Conservation (phyloP, 805 yeast species). For the Candida nonsorbophila region DNA sequence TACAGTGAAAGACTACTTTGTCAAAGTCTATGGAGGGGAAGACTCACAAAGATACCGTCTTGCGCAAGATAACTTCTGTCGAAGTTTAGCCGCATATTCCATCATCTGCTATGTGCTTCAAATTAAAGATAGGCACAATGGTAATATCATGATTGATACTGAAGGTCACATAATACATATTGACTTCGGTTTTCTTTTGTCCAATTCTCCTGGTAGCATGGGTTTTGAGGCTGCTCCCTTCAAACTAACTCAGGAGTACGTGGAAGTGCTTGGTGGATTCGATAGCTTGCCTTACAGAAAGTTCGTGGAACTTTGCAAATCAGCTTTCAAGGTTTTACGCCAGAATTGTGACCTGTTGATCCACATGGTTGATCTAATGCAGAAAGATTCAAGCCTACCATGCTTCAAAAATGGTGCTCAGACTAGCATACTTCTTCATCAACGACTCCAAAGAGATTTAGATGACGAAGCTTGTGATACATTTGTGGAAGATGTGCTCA, state of each 20-base stretch:
- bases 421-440: conserved; percentile 72
- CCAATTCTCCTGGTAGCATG: conserved; percentile 94
- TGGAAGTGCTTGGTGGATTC: conserved; percentile 80
- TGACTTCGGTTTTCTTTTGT: conserved; percentile 89
- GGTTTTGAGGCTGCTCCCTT: conserved; percentile 98
- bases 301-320: conserved; percentile 61
- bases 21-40: conserved; percentile 65
- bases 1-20: conserved; percentile 76
- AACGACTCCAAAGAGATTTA: conserved; percentile 75
- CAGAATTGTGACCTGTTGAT: conserved; percentile 69
- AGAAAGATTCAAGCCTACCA: conserved; percentile 81
- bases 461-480: conserved; percentile 65
- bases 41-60: conserved; percentile 49
- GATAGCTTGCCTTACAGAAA: conserved; percentile 54
- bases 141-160: conserved; percentile 93
- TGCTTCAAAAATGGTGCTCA: conserved; percentile 87
- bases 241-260: conserved; percentile 83
- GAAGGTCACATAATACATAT: conserved; percentile 95
- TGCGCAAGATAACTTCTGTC: conserved; percentile 83
- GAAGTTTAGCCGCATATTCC: conserved; percentile 87
- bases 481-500: conserved; percentile 72
- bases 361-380: conserved; percentile 89
- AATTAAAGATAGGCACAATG: conserved; percentile 94
- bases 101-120: conserved; percentile 85
- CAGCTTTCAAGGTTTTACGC: conserved; percentile 71